Evolutionary conservation across 441 rosid genomes (phyloP).

Genomic region (Melastoma candidum): DNA sequence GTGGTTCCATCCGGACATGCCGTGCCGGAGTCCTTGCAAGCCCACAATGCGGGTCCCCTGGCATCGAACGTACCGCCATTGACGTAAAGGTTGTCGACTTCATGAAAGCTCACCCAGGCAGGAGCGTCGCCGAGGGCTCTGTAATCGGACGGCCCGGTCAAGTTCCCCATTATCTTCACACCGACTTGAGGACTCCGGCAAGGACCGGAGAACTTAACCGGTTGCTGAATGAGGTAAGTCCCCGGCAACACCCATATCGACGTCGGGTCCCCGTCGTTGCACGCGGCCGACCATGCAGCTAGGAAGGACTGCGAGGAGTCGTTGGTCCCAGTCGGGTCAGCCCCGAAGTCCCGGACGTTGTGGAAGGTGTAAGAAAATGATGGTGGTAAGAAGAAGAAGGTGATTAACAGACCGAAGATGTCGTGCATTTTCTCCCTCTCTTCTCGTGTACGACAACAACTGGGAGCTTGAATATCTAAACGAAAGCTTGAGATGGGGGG

Average conservation of each 20-base stretch:
- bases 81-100: slow-evolving; percentile 25
- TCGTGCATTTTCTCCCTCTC: too few relatives aligned
- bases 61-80: slow-evolving; percentile 47
- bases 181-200: slow-evolving; percentile 23
- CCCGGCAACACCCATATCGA: slow-evolving; percentile 26
- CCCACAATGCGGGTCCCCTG: slow-evolving; percentile 39
- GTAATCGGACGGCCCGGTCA: slow-evolving; percentile 26
- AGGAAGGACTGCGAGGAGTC: slow-evolving; percentile 29
- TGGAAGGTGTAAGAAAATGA: too few relatives aligned
- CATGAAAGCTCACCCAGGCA: slow-evolving; percentile 28
- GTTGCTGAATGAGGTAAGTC: slow-evolving; percentile 22
- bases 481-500: too few relatives aligned
- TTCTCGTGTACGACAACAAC: too few relatives aligned
- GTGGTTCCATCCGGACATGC: slow-evolving; percentile 45
- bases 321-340: slow-evolving; percentile 24
- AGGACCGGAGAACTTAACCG: slow-evolving; percentile 22
- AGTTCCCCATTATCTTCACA: slow-evolving; percentile 23
- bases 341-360: slow-evolving; percentile 21
- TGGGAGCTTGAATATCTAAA: too few relatives aligned
- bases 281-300: slow-evolving; percentile 30
- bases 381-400: too few relatives aligned
- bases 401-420: too few relatives aligned
- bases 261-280: slow-evolving; percentile 13
- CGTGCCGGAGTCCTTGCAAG: slow-evolving; percentile 24
- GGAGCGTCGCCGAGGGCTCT: slow-evolving; percentile 18